These are phyloP conservation scores for Globisporangium cystogenes DNA, from an alignment of 352 stramenopile species.

Conservation along the genomic window DNA sequence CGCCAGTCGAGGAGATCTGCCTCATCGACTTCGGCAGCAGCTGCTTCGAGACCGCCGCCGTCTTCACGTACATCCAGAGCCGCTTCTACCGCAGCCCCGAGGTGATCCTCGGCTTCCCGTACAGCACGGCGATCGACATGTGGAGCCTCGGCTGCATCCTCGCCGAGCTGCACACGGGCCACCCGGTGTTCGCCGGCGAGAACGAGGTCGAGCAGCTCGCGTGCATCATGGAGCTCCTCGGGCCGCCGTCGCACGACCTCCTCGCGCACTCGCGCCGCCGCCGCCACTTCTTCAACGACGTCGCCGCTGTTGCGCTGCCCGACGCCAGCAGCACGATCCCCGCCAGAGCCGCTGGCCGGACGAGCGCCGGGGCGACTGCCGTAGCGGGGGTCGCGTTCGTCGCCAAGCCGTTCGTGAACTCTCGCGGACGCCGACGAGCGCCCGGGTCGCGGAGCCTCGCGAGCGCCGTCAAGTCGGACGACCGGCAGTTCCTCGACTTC, in stretches of 20 bases:
- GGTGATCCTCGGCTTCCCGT: conserved; percentile 93
- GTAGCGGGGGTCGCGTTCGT: conserved; percentile 14
- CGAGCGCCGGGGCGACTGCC: background rate
- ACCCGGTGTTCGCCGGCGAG: conserved; percentile 82
- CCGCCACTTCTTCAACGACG: conserved; percentile 50
- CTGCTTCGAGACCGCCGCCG: conserved; percentile 80
- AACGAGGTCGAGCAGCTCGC: conserved; percentile 79
- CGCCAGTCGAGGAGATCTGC: conserved; percentile 25
- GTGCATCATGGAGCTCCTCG: conserved; percentile 85
- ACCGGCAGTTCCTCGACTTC: conserved; percentile 55
- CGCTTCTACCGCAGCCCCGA: conserved; percentile 97
- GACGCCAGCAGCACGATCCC: background rate
- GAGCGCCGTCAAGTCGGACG: conserved; percentile 32
- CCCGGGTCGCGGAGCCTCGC: conserved; percentile 33
- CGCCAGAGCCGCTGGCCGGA: background rate
- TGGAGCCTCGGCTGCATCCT: conserved; percentile 89
- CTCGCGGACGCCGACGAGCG: conserved; percentile 39
- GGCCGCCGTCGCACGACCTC: conserved; percentile 34
- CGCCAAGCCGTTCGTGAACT: conserved; percentile 55
- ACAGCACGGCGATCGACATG: conserved; percentile 81
- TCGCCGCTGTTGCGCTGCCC: background rate
- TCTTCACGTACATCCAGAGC: conserved; percentile 97
- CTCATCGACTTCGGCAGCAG: conserved; percentile 99
- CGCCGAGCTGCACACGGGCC: conserved; percentile 72
- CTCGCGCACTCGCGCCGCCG: conserved; percentile 47